phyloP scores from a whole-genome alignment of 495 filamentous ascomycete genomes.

The Lophiotrema nucula region DNA sequence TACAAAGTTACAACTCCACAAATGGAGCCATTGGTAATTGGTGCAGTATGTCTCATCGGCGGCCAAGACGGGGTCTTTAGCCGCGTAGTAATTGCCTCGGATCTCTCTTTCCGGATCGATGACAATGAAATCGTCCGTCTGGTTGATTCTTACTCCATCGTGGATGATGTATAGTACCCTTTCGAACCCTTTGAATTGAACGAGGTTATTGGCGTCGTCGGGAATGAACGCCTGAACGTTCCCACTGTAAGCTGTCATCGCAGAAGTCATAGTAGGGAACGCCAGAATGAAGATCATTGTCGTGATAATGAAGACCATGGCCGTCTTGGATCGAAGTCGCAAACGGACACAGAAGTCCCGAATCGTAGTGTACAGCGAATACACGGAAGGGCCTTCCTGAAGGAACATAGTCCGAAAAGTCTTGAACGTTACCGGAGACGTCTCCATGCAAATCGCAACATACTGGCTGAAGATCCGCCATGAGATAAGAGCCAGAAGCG shows the following conservation, averaged over 20 bases:
- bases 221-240: constrained; percentile 17
- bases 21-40: too few relatives aligned
- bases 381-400: neutral
- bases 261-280: constrained; percentile 38
- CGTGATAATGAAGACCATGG: constrained; percentile 12
- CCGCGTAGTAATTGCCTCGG: too few relatives aligned
- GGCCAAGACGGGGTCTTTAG: too few relatives aligned
- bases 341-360: neutral
- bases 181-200: neutral
- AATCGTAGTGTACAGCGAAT: neutral
- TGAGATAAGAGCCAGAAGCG: constrained; percentile 28
- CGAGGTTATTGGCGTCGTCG: neutral
- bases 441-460: constrained; percentile 31
- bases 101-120: too few relatives aligned
- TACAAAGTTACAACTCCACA: too few relatives aligned
- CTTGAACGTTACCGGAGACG: constrained; percentile 28
- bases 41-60: too few relatives aligned
- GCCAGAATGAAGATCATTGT: constrained; percentile 30
- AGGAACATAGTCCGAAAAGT: constrained; percentile 26
- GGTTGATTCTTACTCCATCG: constrained; percentile 6
- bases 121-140: neutral
- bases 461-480: constrained; percentile 29
- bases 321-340: constrained; percentile 11
- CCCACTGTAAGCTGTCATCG: constrained; percentile 40
- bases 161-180: constrained; percentile 8